These are phyloP conservation scores for Yamadazyma siamensis DNA, from an alignment of 1,139 yeast genomes.

Conservation along the genomic window DNA sequence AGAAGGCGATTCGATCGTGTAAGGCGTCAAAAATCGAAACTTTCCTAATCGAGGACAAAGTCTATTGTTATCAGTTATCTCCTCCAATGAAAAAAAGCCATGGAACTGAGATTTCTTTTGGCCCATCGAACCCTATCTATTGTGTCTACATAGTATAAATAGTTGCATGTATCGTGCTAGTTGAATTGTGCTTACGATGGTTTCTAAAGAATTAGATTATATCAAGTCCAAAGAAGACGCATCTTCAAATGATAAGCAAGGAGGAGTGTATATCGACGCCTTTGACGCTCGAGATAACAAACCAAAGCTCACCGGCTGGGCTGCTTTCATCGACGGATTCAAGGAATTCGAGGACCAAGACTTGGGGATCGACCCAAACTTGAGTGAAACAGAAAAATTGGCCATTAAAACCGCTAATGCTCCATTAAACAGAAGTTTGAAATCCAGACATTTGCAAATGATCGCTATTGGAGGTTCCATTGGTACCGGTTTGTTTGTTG, in stretches of 20 bases:
- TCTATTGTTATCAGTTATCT: too few relatives aligned
- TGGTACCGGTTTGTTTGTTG: slow-evolving; percentile 77
- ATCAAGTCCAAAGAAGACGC: slow-evolving; percentile 36
- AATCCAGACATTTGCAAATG: slow-evolving; percentile 70
- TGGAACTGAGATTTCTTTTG: background rate
- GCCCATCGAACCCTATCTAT: too few relatives aligned
- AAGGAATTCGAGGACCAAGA: slow-evolving; percentile 47
- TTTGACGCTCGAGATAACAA: slow-evolving; percentile 29
- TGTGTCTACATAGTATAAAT: slow-evolving; percentile 2
- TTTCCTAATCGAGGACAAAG: too few relatives aligned
- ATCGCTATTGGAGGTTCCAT: slow-evolving; percentile 87
- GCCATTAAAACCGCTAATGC: slow-evolving; percentile 65
- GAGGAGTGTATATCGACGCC: slow-evolving; percentile 43
- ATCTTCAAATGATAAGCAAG: slow-evolving; percentile 36
- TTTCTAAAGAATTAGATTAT: slow-evolving; percentile 43
- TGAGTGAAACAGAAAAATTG: slow-evolving; percentile 62
- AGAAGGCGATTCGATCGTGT: too few relatives aligned
- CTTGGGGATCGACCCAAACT: slow-evolving; percentile 57
- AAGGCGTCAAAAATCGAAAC: too few relatives aligned
- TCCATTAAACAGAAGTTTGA: slow-evolving; percentile 64
- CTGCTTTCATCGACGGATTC: slow-evolving; percentile 52
- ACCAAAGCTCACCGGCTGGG: slow-evolving; percentile 34
- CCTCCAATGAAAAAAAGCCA: slow-evolving; percentile 2
- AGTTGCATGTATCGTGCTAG: too few relatives aligned
- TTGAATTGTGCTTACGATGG: too few relatives aligned